These are phyloP conservation scores for Mucor piriformis DNA, from an alignment of 371 early-diverging fungal genomes.

Conservation along the genomic window DNA sequence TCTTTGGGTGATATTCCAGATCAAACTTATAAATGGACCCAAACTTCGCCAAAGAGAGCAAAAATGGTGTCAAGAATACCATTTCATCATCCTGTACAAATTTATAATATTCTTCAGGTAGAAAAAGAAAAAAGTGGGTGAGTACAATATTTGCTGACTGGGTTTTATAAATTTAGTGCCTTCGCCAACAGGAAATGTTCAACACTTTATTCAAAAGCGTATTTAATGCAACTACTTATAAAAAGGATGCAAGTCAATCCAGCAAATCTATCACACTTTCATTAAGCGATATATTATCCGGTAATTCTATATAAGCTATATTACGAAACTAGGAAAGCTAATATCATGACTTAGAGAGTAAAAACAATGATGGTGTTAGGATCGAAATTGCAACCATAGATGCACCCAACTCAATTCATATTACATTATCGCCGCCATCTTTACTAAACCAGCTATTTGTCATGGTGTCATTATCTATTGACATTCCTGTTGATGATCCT, in stretches of 20 bases:
- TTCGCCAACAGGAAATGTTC: constrained; percentile 63
- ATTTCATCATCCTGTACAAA: constrained; percentile 58
- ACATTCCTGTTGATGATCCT: constrained; percentile 38
- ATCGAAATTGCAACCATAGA: constrained; percentile 37
- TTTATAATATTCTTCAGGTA: constrained; percentile 38
- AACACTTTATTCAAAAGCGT: constrained; percentile 58
- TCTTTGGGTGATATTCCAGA: constrained; percentile 22
- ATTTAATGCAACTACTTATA: constrained; percentile 34
- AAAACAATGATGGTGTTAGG: constrained; percentile 22
- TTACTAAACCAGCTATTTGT: constrained; percentile 21
- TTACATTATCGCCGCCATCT: constrained; percentile 41
- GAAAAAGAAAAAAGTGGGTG: background rate
- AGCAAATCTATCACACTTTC: constrained; percentile 19
- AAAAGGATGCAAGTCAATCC: background rate
- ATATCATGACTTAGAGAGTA: constrained; percentile 13
- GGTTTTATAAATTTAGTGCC: too few relatives aligned
- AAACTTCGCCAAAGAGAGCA: constrained; percentile 26
- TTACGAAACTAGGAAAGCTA: background rate
- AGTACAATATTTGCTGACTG: too few relatives aligned
- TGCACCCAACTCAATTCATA: constrained; percentile 38
- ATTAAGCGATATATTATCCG: constrained; percentile 37
- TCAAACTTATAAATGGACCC: constrained; percentile 41
- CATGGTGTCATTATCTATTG: constrained; percentile 39
- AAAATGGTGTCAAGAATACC: constrained; percentile 55
- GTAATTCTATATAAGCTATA: constrained; percentile 13